Conservation (phyloP, 164 flowering plant species). For the Berberis thunbergii region DNA sequence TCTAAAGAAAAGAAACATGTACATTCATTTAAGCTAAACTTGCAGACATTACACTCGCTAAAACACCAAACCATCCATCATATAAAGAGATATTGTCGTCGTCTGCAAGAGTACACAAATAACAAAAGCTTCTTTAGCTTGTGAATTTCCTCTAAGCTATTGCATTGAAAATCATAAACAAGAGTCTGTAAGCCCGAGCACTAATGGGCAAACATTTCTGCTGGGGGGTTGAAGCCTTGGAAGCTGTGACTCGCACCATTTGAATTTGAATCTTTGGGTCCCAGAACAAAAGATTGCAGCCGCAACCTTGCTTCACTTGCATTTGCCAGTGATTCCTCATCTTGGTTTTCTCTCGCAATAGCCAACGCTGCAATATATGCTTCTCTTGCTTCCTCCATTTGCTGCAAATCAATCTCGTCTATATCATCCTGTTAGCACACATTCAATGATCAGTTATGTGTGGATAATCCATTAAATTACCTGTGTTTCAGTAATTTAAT, state of each 20-base stretch:
- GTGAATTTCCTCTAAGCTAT: neutral
- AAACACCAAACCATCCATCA: too few species aligned
- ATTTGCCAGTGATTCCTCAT: constrained; percentile 61
- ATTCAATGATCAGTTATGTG: neutral
- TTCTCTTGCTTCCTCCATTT: constrained; percentile 70
- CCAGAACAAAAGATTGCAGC: constrained; percentile 45
- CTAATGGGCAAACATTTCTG: neutral
- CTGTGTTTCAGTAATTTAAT: too few species aligned
- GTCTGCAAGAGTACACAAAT: too few species aligned
- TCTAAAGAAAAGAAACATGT: too few species aligned
- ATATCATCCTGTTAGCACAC: constrained; percentile 39
- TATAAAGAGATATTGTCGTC: too few species aligned
- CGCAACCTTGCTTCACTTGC: constrained; percentile 57
- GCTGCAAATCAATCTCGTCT: constrained; percentile 41
- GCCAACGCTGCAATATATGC: constrained; percentile 64
- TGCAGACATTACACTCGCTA: too few species aligned
- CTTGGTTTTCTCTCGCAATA: constrained; percentile 59
- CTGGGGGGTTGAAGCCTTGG: neutral
- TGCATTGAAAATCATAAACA: neutral
- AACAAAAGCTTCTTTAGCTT: too few species aligned
- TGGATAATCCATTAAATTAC: neutral
- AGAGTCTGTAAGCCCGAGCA: neutral
- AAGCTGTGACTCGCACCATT: neutral
- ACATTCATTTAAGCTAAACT: too few species aligned
- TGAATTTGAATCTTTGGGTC: neutral